phyloP scores from a whole-genome alignment of 2,329 filamentous ascomycete genomes.

The Cladorrhinum sp. region DNA sequence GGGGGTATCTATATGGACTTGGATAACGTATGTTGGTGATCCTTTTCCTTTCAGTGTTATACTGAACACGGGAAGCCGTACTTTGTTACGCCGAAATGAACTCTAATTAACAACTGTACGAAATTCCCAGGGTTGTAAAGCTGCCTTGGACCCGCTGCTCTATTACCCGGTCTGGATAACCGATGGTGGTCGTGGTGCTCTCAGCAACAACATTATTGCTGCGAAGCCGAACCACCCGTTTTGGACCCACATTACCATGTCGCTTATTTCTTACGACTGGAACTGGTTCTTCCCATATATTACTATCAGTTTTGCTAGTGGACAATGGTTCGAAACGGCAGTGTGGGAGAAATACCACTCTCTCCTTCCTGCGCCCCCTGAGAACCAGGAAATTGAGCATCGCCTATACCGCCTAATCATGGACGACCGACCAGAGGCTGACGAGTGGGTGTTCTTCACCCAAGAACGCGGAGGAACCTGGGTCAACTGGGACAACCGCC shows the following conservation, averaged over 20 bases:
- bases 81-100: neutral
- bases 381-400: constrained; percentile 17
- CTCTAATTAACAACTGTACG: neutral
- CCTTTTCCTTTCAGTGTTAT: neutral
- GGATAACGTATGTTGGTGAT: constrained; percentile 48
- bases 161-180: constrained; percentile 27
- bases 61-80: neutral
- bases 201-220: constrained; percentile 30
- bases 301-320: constrained; percentile 28
- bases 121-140: constrained; percentile 23
- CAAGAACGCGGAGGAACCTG: constrained; percentile 28
- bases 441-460: constrained; percentile 28
- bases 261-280: constrained; percentile 22
- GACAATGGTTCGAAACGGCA: constrained; percentile 30
- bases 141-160: constrained; percentile 22
- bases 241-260: constrained; percentile 23
- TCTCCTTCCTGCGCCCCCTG: constrained; percentile 16
- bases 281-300: constrained; percentile 27
- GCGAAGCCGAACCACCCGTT: constrained; percentile 26
- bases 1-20: constrained; percentile 81
- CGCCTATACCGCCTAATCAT: constrained; percentile 28
- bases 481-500: constrained; percentile 28
- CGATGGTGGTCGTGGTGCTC: constrained; percentile 27
- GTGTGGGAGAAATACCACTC: constrained; percentile 29
- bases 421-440: constrained; percentile 24